phyloP scores from a whole-genome alignment of 2,329 filamentous ascomycete species.

The Ascochyta clinopodiicola region DNA sequence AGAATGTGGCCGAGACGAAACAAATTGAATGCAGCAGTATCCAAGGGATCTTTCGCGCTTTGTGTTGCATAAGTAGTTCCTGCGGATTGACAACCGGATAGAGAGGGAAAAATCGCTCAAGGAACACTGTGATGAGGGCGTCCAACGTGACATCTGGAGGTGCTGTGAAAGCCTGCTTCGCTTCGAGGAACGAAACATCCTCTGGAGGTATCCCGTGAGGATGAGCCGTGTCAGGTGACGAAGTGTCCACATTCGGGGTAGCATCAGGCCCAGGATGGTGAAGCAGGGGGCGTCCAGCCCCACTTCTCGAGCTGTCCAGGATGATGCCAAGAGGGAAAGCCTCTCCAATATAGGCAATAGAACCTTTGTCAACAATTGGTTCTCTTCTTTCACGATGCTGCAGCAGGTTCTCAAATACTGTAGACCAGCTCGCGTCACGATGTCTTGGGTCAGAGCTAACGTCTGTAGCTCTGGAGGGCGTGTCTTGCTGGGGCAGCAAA shows the following conservation, averaged over 20 bases:
- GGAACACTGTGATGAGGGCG: conserved; percentile 2
- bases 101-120: conserved; percentile 6
- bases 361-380: conserved; percentile 5
- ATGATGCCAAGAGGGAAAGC: conserved; percentile 9
- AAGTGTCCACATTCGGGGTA: not conserved
- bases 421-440: conserved; percentile 8
- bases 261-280: not conserved
- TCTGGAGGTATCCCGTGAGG: conserved; percentile 1
- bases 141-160: conserved; percentile 2
- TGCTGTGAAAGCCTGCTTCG: conserved; percentile 7
- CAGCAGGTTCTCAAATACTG: conserved; percentile 6
- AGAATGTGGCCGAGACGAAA: conserved; percentile 10
- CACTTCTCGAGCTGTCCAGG: not conserved
- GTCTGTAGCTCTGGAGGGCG: not conserved
- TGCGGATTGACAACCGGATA: conserved; percentile 7
- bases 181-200: conserved; percentile 7
- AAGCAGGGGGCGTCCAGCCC: not conserved
- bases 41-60: conserved; percentile 2
- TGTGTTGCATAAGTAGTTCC: conserved; percentile 1
- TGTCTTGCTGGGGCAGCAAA: not conserved
- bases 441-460: not conserved
- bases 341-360: conserved; percentile 9
- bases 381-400: not conserved
- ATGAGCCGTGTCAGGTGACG: not conserved
- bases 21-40: conserved; percentile 7